Evolutionary conservation across 768 basidiomycete species (phyloP).

Genomic region (Suillus clintonianus): DNA sequence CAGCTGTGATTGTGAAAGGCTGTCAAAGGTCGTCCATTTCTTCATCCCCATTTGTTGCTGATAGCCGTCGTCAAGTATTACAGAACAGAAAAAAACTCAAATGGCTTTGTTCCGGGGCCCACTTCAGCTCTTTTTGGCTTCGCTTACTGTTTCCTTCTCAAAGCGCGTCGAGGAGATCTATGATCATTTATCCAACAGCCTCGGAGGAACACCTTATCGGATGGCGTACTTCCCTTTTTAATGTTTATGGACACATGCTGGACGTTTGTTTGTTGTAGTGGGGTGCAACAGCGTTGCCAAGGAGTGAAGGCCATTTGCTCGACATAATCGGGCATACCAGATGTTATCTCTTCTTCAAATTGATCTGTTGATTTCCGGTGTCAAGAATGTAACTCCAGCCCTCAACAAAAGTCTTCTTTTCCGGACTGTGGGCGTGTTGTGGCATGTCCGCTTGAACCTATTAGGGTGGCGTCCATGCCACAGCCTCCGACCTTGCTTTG

Average conservation of each 20-base stretch:
- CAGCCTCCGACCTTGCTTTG: conserved; percentile 11
- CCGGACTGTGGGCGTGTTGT: neutral
- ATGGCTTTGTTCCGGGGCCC: neutral
- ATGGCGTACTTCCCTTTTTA: neutral
- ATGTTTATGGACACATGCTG: neutral
- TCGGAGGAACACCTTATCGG: neutral
- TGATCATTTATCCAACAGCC: neutral
- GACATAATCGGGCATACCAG: conserved; percentile 1
- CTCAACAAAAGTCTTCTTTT: neutral
- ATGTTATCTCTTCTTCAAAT: neutral
- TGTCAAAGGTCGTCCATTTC: conserved; percentile 4
- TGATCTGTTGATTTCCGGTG: conserved; percentile 1
- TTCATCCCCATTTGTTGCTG: conserved; percentile 5
- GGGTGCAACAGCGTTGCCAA: conserved; percentile 5
- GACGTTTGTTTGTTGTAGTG: neutral
- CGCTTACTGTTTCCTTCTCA: neutral
- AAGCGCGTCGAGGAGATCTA: neutral
- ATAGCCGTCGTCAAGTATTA: neutral
- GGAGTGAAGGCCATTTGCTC: neutral
- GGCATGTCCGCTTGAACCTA: neutral
- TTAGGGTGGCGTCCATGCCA: conserved; percentile 5
- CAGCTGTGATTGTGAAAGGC: conserved; percentile 2
- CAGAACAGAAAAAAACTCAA: neutral
- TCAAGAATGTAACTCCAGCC: neutral
- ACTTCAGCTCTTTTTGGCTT: neutral